A percentile compares a stretch with the other conserved stretches of the same genome.
phyloP scores from a whole-genome alignment of 2,329 filamentous ascomycete genomes.

The Aureobasidium sp. region DNA sequence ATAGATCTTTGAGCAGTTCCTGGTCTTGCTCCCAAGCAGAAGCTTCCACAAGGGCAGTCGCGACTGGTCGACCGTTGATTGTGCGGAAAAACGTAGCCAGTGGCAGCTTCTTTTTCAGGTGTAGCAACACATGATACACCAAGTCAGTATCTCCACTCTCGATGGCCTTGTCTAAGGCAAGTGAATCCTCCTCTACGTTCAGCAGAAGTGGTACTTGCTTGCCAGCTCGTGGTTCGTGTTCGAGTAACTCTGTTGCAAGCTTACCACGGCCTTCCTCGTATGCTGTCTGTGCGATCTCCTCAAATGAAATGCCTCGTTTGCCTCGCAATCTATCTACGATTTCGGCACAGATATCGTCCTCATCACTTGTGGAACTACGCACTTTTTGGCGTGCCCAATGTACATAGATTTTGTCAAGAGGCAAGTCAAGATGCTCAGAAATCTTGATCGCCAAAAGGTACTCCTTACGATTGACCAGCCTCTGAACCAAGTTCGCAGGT shows the following conservation, averaged over 20 bases:
- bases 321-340: slow-evolving; percentile 81
- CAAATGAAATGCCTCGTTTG: slow-evolving; percentile 90
- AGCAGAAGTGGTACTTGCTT: slow-evolving; percentile 89
- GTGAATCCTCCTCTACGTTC: slow-evolving; percentile 90
- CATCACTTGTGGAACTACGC: slow-evolving; percentile 71
- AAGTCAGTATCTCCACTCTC: slow-evolving; percentile 93
- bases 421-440: slow-evolving; percentile 76
- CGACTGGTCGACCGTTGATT: slow-evolving; percentile 76
- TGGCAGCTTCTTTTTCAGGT: slow-evolving; percentile 83
- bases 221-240: slow-evolving; percentile 87
- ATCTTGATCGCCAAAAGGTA: slow-evolving; percentile 85
- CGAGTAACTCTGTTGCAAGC: slow-evolving; percentile 81
- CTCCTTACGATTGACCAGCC: slow-evolving; percentile 80
- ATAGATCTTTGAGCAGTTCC: slow-evolving; percentile 83
- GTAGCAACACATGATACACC: slow-evolving; percentile 78
- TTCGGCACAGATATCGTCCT: slow-evolving; percentile 76
- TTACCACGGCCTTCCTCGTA: slow-evolving; percentile 86
- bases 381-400: slow-evolving; percentile 98
- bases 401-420: slow-evolving; percentile 84
- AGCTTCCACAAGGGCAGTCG: slow-evolving; percentile 82
- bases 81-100: slow-evolving; percentile 86
- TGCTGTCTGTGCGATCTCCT: slow-evolving; percentile 83
- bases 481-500: slow-evolving; percentile 76
- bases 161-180: slow-evolving; percentile 92
- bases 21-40: slow-evolving; percentile 71